Evolutionary conservation across 257 asterid species (phyloP).

Genomic region (Salvia rosmarinus): DNA sequence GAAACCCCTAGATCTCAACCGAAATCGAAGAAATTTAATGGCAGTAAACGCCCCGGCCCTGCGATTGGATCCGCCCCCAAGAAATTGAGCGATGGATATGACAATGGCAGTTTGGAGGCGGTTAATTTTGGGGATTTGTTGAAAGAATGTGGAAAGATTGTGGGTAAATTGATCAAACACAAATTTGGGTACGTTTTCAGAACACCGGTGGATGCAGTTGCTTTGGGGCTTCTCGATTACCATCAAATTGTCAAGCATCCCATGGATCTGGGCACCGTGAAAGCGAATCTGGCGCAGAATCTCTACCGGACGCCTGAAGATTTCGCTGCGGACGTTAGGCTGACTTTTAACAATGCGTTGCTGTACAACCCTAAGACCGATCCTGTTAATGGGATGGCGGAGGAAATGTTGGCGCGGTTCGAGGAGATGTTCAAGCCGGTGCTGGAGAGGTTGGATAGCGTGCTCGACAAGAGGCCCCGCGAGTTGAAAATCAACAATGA

Average conservation of each 20-base stretch:
- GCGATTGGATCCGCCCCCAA: constrained; percentile 51
- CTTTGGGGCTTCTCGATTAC: constrained; percentile 78
- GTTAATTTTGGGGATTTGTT: constrained; percentile 50
- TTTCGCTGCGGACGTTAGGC: constrained; percentile 78
- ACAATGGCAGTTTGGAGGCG: constrained; percentile 32
- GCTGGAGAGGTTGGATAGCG: constrained; percentile 50
- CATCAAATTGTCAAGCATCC: constrained; percentile 85
- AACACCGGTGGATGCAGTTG: constrained; percentile 72
- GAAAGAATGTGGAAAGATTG: constrained; percentile 74
- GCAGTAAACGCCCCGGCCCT: constrained; percentile 50
- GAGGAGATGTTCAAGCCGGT: constrained; percentile 80
- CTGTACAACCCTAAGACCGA: constrained; percentile 87
- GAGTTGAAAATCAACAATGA: constrained; percentile 37
- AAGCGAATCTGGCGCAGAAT: constrained; percentile 57
- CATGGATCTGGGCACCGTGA: constrained; percentile 95
- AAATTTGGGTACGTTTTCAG: constrained; percentile 67
- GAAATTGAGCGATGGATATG: constrained; percentile 43
- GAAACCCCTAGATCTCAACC: constrained; percentile 58
- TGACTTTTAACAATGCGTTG: constrained; percentile 89
- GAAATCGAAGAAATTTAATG: constrained; percentile 55
- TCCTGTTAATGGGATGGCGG: constrained; percentile 69
- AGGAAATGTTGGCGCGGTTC: constrained; percentile 54
- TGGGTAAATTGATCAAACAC: constrained; percentile 68
- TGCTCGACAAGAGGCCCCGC: constrained; percentile 25
- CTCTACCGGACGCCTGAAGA: constrained; percentile 60